Evolutionary conservation across 2,329 filamentous ascomycete genomes (phyloP), one percentile per base, ranked within the genome.

Genomic region (Rhytidhysteron rufulum): DNA sequence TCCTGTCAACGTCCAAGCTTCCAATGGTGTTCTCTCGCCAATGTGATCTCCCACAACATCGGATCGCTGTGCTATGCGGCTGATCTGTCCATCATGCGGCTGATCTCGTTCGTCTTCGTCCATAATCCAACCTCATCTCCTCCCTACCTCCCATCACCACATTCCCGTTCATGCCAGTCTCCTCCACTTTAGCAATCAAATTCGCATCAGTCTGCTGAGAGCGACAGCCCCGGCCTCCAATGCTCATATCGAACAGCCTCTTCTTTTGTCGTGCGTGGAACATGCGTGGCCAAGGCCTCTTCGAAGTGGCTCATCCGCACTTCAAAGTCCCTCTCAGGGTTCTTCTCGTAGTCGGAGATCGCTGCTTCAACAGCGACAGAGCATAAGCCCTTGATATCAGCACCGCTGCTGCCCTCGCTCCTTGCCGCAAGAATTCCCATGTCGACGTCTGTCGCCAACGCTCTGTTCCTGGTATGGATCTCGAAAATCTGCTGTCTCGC

Each of bases 331-430:
- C 45, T 47, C 8, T 53, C 54, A 5, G 45, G 49, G 25, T 42
- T 33, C 31, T 50, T 45, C 33, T 53, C 53, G 37, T 60, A 60
- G 20, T 65, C 57, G 7, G 53, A 47, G 29, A 66, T 58, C 9
- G 61, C 60, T 40, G 60, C 41, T 21, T 65, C 58, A 31, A 67
- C 65, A 2, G 67, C 69, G 3, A 62, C 51, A 15, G 61, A 51
- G 49, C 70, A 73, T 4, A 85, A 74, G 16, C 70, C 74, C 30
- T 82, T 78, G 44, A 96, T 79, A 66, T 96, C 91, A 0, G 90
- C 89, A 2, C 90, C 90, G 2, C 88, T 93, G 62, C 86, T 88
- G 0, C 88, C 88, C 6, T 89, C 83, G 0, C 85, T 85, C 34
- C 70, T 63, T 13, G 61, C 57, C 4, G 86, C 86, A 21, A 95